Percentiles rank a stretch among this genome's conserved stretches.
These are phyloP conservation scores for Panicum virgatum DNA, from an alignment of 202 grass and related monocot genomes.

Conservation along the genomic window DNA sequence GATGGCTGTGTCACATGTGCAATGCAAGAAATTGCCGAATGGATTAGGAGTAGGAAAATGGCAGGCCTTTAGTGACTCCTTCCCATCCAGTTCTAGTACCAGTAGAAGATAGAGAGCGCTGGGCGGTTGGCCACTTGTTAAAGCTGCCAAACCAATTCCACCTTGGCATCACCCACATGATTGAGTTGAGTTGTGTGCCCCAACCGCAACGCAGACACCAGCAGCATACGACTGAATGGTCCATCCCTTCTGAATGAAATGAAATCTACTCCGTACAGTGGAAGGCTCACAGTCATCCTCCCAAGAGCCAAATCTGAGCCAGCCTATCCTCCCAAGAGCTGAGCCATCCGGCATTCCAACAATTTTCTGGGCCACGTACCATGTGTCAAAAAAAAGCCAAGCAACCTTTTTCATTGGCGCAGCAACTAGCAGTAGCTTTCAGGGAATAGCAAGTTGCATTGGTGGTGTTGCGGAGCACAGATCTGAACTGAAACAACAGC, in stretches of 20 bases:
- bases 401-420: constrained; percentile 1
- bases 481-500: neutral
- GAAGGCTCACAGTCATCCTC: no score
- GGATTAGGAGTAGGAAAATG: no score
- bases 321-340: neutral
- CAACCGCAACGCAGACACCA: constrained; percentile 1
- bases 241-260: neutral
- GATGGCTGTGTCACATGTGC: no score
- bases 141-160: no score
- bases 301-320: neutral
- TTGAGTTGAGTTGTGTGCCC: constrained; percentile 31
- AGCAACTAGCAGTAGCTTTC: neutral
- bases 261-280: neutral
- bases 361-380: neutral
- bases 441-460: neutral
- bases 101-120: no score
- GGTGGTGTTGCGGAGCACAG: neutral
- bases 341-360: neutral
- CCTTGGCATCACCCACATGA: neutral
- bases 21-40: no score
- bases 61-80: no score
- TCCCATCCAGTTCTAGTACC: no score
- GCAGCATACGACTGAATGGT: no score
- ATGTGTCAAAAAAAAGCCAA: neutral
- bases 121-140: no score